Base-by-base conservation (phyloP, 2,329 filamentous ascomycete genomes). In the Pyrenophora graminea region DNA sequence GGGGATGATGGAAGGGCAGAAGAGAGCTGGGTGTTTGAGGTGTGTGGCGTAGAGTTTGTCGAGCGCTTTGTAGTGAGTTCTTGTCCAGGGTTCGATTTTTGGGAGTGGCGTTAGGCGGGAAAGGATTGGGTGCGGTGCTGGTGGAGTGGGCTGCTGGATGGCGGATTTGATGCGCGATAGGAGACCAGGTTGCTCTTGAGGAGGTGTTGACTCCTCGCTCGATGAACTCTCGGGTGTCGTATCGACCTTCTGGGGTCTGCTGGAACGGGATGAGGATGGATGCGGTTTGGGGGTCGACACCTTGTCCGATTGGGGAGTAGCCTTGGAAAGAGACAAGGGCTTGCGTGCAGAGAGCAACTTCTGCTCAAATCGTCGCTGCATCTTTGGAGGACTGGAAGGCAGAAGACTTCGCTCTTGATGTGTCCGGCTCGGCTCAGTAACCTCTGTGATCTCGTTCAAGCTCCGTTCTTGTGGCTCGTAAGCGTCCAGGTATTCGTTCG, bases 51-150 rank as follows among this genome's bases (percentile, higher is more conserved):
- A 74, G 6, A 76, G 63, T 12, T 56, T 55, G 53, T 75, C 71
- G 31, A 76, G 67, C 3, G 63, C 62, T 21, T 70, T 70, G 60
- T 73, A 76, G 53, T 76, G 73, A 0, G 72, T 73, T 33, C 69
- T 69, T 30, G 73, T 74, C 70, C 72, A 76, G 4, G 73, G 73
- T 37, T 73, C 65, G 15, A 70, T 34, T 23, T 64, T 66, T 6
- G 73, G 73, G 1, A 76, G 61, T 6, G 60, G 57, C 4, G 57
- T 42, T 42, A 68, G 60, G 36, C 64, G 60, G 12, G 56, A 38
- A 7, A 64, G 57, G 5, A 66, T 56, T 0, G 71, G 71, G 32
- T 72, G 70, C 2, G 51, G 55, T n/a, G 58, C 51, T 32, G 54
- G 49, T 8, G 62, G 44, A 12, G 49, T n/a, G 2, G 56, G 32